Percentiles rank a stretch among this genome's conserved stretches.
Evolutionary conservation across 2,329 filamentous ascomycete species (phyloP).

Genomic region (Cadophora malorum): DNA sequence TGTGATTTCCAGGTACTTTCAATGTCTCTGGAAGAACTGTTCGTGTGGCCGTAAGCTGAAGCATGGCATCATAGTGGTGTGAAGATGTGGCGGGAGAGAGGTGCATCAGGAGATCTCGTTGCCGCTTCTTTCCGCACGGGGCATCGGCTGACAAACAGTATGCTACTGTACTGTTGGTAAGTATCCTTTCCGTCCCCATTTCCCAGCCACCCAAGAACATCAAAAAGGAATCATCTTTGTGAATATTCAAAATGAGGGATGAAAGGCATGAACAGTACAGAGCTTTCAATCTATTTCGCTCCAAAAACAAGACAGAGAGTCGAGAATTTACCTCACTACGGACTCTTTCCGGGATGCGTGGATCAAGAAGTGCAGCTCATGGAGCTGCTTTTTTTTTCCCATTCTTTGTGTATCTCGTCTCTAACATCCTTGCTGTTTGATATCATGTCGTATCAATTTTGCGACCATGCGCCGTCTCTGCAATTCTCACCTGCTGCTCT

Average conservation of each 20-base stretch:
- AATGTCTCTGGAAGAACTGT: not conserved
- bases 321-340: not conserved
- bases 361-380: not conserved
- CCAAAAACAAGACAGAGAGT: not conserved
- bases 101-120: slow-evolving; percentile 9
- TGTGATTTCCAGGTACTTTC: not conserved
- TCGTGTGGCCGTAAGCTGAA: not conserved
- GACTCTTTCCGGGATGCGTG: not conserved
- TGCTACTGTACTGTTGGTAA: not conserved
- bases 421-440: not conserved
- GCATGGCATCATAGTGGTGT: slow-evolving; percentile 5
- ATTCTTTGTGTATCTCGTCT: not conserved
- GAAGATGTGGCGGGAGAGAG: not conserved
- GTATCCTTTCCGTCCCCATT: not conserved
- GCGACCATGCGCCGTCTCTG: not conserved
- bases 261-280: not conserved
- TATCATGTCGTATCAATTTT: not conserved
- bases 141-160: not conserved
- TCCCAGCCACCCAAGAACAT: not conserved
- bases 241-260: not conserved
- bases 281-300: not conserved
- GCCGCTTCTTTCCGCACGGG: not conserved
- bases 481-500: slow-evolving; percentile 20
- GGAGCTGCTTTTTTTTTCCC: not conserved
- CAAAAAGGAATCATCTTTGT: not conserved